Conservation (phyloP, 306 rosid genomes). For the peach (Prunus persica) region Prunus_persica_NCBIv2 NC_034009.1:25203501-25204000, state of each 20-base stretch:
- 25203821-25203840: slow-evolving; percentile 19
- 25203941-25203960: slow-evolving; percentile 8
- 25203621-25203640: slow-evolving; percentile 15
- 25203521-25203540: slow-evolving; percentile 9
- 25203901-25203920: slow-evolving; percentile 16
- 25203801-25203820: slow-evolving; percentile 9
- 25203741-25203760: background rate
- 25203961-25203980: background rate
- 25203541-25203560: slow-evolving; percentile 19
- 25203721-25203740: background rate
- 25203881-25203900: slow-evolving; percentile 24
- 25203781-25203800: slow-evolving; percentile 19
- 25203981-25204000: slow-evolving; percentile 4
- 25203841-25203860: slow-evolving; percentile 27
- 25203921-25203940: slow-evolving; percentile 6
- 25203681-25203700: slow-evolving; percentile 5
- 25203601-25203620: slow-evolving; percentile 15
- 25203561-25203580: slow-evolving; percentile 13
- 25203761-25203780: slow-evolving; percentile 18
- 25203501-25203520: slow-evolving; percentile 3
- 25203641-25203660: slow-evolving; percentile 20
- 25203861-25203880: slow-evolving; percentile 14
- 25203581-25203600: slow-evolving; percentile 5
- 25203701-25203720: slow-evolving; percentile 12
- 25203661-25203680: slow-evolving; percentile 17